phyloP scores from a whole-genome alignment of 768 basidiomycete genomes.

The Termitomyces sp. region DNA sequence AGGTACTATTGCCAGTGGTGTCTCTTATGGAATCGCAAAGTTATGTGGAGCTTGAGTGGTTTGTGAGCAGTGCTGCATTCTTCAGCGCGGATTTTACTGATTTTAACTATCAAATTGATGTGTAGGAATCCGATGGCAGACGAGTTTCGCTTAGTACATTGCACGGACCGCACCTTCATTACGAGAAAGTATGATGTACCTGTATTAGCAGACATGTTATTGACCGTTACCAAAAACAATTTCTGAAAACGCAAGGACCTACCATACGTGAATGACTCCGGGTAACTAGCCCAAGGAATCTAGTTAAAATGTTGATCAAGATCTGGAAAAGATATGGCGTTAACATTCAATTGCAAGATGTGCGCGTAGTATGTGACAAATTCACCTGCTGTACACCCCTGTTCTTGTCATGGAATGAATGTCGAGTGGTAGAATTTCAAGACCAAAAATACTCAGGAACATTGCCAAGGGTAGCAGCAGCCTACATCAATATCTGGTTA shows the following conservation, averaged over 20 bases:
- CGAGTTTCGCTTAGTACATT: not conserved
- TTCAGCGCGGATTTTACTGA: not conserved
- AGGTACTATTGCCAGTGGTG: not conserved
- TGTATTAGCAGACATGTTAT: not conserved
- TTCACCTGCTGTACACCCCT: constrained; percentile 10
- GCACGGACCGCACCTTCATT: not conserved
- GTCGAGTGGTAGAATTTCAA: not conserved
- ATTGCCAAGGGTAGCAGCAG: constrained; percentile 7
- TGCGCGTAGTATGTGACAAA: not conserved
- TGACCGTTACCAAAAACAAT: not conserved
- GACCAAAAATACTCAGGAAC: constrained; percentile 3
- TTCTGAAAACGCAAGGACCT: constrained; percentile 1
- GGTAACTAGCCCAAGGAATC: constrained; percentile 49
- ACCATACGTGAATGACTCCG: constrained; percentile 51
- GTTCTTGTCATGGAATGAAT: not conserved
- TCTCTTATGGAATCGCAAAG: not conserved
- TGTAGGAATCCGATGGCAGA: too few species aligned
- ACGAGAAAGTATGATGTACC: not conserved
- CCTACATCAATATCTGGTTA: not conserved
- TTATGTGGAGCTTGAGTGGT: not conserved
- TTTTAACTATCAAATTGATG: not conserved
- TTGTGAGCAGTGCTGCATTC: not conserved
- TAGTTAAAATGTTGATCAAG: constrained; percentile 34
- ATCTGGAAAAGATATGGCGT: constrained; percentile 15
- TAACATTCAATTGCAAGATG: not conserved